Conservation (phyloP, 1,284 basidiomycete species). For the Tremellales sp. region DNA sequence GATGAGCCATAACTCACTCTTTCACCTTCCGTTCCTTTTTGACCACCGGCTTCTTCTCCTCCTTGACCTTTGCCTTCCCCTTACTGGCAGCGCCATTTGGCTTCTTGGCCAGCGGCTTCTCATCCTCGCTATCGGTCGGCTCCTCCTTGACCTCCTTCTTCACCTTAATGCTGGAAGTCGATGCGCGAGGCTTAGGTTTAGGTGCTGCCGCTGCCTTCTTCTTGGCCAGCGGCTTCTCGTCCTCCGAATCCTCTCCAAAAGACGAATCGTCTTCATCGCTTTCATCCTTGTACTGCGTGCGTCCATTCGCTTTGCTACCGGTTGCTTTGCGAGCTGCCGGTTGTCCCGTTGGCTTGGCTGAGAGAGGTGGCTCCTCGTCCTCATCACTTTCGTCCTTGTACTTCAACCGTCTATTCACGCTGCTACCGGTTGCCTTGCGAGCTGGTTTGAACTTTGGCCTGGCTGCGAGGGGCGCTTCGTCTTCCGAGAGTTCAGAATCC, state of each 20-base stretch:
- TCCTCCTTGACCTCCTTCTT: slow-evolving; percentile 54
- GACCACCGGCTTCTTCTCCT: slow-evolving; percentile 50
- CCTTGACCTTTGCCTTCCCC: slow-evolving; percentile 56
- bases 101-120: slow-evolving; percentile 47
- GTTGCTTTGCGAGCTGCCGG: too few species aligned
- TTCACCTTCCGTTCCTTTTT: slow-evolving; percentile 56
- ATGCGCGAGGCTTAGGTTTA: slow-evolving; percentile 3
- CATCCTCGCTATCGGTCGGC: slow-evolving; percentile 47
- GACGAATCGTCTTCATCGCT: slow-evolving; percentile 25
- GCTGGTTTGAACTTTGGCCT: slow-evolving; percentile 5
- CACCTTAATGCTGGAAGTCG: slow-evolving; percentile 12
- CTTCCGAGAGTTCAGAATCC: slow-evolving; percentile 31
- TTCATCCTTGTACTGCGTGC: slow-evolving; percentile 43
- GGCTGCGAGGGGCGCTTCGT: slow-evolving; percentile 30
- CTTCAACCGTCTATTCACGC: neutral
- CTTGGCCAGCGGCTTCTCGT: slow-evolving; percentile 62
- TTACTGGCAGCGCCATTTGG: slow-evolving; percentile 51
- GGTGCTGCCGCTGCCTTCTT: slow-evolving; percentile 29
- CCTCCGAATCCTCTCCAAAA: slow-evolving; percentile 58
- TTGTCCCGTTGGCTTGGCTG: slow-evolving; percentile 49
- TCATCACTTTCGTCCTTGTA: slow-evolving; percentile 2
- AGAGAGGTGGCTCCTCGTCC: slow-evolving; percentile 1
- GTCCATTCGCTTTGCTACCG: slow-evolving; percentile 53
- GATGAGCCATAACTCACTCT: slow-evolving; percentile 41
- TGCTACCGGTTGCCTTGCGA: neutral